phyloP scores from a whole-genome alignment of 352 stramenopile genomes.

The Globisporangium viniferum region DNA sequence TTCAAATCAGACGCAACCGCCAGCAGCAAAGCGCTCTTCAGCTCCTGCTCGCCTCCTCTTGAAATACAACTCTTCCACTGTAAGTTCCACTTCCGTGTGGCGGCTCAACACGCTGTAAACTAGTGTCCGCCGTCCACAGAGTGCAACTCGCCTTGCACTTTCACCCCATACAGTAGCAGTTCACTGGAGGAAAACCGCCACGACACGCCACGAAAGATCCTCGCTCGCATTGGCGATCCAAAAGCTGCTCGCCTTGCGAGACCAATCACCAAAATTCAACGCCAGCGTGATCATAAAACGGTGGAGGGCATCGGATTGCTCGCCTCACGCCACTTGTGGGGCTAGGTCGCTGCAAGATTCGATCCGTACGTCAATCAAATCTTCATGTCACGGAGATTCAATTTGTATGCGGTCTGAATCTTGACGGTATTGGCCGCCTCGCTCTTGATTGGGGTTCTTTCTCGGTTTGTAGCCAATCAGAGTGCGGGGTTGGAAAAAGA shows the following conservation, averaged over 20 bases:
- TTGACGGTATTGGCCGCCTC: neutral
- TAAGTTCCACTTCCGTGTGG: neutral
- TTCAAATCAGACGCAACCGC: neutral
- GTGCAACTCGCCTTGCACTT: too few species aligned
- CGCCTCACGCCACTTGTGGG: neutral
- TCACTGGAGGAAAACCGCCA: too few species aligned
- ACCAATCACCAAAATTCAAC: too few species aligned
- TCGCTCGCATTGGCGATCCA: too few species aligned
- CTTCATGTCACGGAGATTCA: neutral
- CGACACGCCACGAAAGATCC: too few species aligned
- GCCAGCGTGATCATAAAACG: too few species aligned
- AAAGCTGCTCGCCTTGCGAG: too few species aligned
- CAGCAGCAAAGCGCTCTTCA: neutral
- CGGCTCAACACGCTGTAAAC: too few species aligned
- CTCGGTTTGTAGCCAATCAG: neutral
- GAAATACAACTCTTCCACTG: neutral
- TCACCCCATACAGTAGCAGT: too few species aligned
- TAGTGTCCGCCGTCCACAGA: too few species aligned
- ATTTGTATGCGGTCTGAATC: neutral
- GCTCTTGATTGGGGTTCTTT: conserved; percentile 3
- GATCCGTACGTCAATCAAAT: neutral
- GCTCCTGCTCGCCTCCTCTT: neutral
- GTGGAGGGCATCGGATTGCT: too few species aligned
- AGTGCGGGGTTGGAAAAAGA: neutral
- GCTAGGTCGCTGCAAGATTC: neutral